These are phyloP conservation scores for Fonsecaea nubica DNA, from an alignment of 2,329 filamentous ascomycete genomes.

Conservation along the genomic window DNA sequence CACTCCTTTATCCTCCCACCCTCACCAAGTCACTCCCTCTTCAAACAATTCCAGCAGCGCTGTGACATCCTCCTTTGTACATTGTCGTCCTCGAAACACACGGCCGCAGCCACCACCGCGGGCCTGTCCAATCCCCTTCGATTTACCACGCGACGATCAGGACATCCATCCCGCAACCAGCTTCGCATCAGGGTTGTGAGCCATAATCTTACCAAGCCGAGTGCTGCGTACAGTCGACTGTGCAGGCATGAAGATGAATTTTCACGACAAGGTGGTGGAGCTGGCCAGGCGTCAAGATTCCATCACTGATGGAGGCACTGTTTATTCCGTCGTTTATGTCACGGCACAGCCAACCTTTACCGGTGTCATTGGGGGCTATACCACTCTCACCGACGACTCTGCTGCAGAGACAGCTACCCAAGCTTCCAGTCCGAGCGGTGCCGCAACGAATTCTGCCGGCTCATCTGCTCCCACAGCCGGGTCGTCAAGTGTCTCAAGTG, in stretches of 20 bases:
- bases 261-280: slow-evolving; percentile 32
- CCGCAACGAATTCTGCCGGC: slow-evolving; percentile 12
- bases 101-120: background rate
- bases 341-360: slow-evolving; percentile 61
- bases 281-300: slow-evolving; percentile 36
- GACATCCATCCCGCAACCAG: background rate
- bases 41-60: slow-evolving; percentile 19
- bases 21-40: slow-evolving; percentile 1
- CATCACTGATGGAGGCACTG: slow-evolving; percentile 34
- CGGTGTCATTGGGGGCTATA: slow-evolving; percentile 58
- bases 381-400: slow-evolving; percentile 44
- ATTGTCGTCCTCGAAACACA: background rate
- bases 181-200: slow-evolving; percentile 1
- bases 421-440: slow-evolving; percentile 14
- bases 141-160: background rate
- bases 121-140: background rate
- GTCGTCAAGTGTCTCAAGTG: slow-evolving; percentile 30
- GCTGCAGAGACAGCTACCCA: slow-evolving; percentile 9
- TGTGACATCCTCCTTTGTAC: slow-evolving; percentile 8
- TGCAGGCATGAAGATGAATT: slow-evolving; percentile 26
- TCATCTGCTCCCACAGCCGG: slow-evolving; percentile 11
- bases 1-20: slow-evolving; percentile 30
- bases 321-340: slow-evolving; percentile 55
- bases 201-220: background rate
- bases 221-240: slow-evolving; percentile 11